phyloP scores from a whole-genome alignment of 441 rosid genomes.

The Raphanus hybrid region DNA sequence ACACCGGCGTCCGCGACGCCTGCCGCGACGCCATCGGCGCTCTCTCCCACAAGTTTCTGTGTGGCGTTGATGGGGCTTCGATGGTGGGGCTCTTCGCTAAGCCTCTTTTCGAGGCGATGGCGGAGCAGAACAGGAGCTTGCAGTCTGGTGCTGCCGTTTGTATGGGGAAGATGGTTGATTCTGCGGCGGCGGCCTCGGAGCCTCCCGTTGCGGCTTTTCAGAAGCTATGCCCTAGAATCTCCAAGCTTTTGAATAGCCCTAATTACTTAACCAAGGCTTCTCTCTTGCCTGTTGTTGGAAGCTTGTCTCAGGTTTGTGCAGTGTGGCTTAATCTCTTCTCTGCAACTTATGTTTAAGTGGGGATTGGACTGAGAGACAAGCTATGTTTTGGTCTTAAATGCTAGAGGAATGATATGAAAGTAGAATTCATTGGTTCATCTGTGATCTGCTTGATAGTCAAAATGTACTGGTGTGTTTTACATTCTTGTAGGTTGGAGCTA shows the following conservation, averaged over 20 bases:
- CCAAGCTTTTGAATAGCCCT: slow-evolving; percentile 82
- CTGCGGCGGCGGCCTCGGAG: slow-evolving; percentile 49
- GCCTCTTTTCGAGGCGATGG: slow-evolving; percentile 92
- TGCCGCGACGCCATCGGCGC: slow-evolving; percentile 82
- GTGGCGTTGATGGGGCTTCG: slow-evolving; percentile 45
- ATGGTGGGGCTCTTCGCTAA: slow-evolving; percentile 76
- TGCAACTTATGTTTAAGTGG: neutral
- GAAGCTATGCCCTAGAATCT: slow-evolving; percentile 81
- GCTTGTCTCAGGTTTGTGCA: slow-evolving; percentile 82
- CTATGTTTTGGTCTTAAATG: neutral
- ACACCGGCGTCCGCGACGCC: slow-evolving; percentile 82
- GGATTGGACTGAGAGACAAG: neutral
- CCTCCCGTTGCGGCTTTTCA: slow-evolving; percentile 69
- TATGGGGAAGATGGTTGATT: slow-evolving; percentile 91
- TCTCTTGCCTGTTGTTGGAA: slow-evolving; percentile 73
- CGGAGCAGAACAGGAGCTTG: slow-evolving; percentile 83
- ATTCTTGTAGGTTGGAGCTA: slow-evolving; percentile 76
- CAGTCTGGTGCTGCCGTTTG: slow-evolving; percentile 92
- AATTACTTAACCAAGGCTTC: slow-evolving; percentile 79
- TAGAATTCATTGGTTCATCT: neutral
- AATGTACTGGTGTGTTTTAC: neutral
- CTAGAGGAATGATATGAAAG: too few species aligned
- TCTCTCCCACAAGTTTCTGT: slow-evolving; percentile 68
- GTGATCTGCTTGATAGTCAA: neutral
- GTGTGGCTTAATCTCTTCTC: too few species aligned